Evolutionary conservation across 805 yeast species (phyloP).

Genomic region (Zygosaccharomyces bailii): DNA sequence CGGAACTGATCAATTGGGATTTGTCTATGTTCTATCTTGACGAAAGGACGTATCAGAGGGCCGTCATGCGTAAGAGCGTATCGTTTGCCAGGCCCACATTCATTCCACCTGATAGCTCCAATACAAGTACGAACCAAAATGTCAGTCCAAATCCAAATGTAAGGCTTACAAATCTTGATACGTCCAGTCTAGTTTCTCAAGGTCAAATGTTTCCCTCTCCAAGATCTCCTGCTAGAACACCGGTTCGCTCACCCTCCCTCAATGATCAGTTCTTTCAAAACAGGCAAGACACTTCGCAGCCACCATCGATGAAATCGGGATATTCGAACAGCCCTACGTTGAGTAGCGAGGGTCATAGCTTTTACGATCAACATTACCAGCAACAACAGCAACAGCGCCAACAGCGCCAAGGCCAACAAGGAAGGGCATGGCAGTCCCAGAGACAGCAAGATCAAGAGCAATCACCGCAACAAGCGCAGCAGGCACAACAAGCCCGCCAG

Average conservation of each 20-base stretch:
- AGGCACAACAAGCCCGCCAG: slow-evolving; percentile 4
- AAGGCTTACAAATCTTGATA: slow-evolving; percentile 3
- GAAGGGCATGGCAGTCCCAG: slow-evolving; percentile 1
- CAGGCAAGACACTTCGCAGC: slow-evolving; percentile 1
- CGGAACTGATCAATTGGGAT: slow-evolving; percentile 53
- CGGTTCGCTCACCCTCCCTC: neutral
- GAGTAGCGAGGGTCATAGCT: slow-evolving; percentile 4
- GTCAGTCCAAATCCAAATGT: neutral
- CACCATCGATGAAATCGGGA: slow-evolving; percentile 24
- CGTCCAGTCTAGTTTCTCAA: no score
- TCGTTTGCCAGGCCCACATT: slow-evolving; percentile 5
- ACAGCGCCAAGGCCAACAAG: neutral
- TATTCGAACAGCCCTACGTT: slow-evolving; percentile 24
- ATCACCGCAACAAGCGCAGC: neutral
- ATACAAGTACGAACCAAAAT: neutral
- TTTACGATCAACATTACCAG: slow-evolving; percentile 4
- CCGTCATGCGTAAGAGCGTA: slow-evolving; percentile 21
- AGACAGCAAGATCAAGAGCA: neutral
- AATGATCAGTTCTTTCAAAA: slow-evolving; percentile 6
- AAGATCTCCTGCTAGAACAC: slow-evolving; percentile 5
- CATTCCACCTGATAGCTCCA: neutral
- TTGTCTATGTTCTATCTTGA: slow-evolving; percentile 39
- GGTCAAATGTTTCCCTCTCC: slow-evolving; percentile 1
- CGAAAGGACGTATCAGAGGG: slow-evolving; percentile 37
- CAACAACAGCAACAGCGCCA: slow-evolving; percentile 10